Conservation (phyloP, 176 grass and related monocot genomes). For the Juncus effusus region DNA sequence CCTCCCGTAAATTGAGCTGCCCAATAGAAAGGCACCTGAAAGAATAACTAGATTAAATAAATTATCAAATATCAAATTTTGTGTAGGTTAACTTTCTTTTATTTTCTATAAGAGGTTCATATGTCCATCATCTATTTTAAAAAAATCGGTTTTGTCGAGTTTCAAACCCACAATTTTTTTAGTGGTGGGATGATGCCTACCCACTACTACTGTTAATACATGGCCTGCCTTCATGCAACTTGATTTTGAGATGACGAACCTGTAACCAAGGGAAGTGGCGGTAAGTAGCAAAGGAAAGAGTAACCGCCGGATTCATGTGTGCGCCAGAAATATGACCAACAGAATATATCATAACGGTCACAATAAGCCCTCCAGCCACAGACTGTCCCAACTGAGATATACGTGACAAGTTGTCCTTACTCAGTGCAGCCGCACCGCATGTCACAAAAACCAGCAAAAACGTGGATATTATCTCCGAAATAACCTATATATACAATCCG, state of each 20-base stretch:
- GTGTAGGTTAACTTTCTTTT: too few relatives aligned
- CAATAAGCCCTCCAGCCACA: slow-evolving; percentile 84
- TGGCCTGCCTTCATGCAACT: not conserved
- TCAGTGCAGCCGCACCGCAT: slow-evolving; percentile 58
- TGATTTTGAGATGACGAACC: slow-evolving; percentile 22
- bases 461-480: slow-evolving; percentile 70
- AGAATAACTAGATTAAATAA: too few relatives aligned
- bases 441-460: slow-evolving; percentile 97
- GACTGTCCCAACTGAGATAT: slow-evolving; percentile 93
- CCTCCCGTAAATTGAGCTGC: slow-evolving; percentile 82
- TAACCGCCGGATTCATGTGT: slow-evolving; percentile 99
- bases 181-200: too few relatives aligned
- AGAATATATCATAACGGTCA: slow-evolving; percentile 94
- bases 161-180: too few relatives aligned
- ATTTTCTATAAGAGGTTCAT: too few relatives aligned
- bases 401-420: slow-evolving; percentile 19
- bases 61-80: too few relatives aligned
- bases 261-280: slow-evolving; percentile 96
- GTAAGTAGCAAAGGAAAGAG: slow-evolving; percentile 74
- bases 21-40: slow-evolving; percentile 97
- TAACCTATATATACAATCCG: slow-evolving; percentile 36
- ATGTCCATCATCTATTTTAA: too few relatives aligned
- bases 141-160: too few relatives aligned
- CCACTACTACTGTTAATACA: not conserved
- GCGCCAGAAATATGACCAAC: slow-evolving; percentile 97